Evolutionary conservation across 495 filamentous ascomycete species (phyloP).

Genomic region (Sordaria brevicollis): DNA sequence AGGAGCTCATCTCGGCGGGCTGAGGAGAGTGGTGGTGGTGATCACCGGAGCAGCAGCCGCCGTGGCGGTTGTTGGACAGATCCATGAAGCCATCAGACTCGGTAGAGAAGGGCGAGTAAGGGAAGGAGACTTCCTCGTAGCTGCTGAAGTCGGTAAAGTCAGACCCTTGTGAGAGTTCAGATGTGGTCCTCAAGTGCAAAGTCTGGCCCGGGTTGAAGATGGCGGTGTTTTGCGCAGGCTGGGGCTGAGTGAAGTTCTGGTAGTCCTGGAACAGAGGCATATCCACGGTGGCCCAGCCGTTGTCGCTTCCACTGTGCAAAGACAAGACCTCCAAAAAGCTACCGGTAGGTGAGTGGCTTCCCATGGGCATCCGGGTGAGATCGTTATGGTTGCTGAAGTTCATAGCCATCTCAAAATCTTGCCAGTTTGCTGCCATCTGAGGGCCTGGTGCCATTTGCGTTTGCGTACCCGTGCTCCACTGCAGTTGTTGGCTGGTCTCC

Average conservation of each 20-base stretch:
- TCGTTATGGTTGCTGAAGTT: conserved; percentile 41
- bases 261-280: conserved; percentile 31
- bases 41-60: conserved; percentile 40
- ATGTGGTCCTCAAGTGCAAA: conserved; percentile 72
- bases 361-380: conserved; percentile 44
- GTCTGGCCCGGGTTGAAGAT: conserved; percentile 84
- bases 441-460: conserved; percentile 31
- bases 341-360: conserved; percentile 71
- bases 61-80: conserved; percentile 29
- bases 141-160: conserved; percentile 60
- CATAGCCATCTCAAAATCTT: conserved; percentile 57
- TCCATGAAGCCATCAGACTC: conserved; percentile 52
- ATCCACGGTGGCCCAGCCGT: conserved; percentile 73
- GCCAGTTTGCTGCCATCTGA: no score
- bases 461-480: conserved; percentile 30
- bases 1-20: conserved; percentile 49
- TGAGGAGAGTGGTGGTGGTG: conserved; percentile 30
- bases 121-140: conserved; percentile 68
- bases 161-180: conserved; percentile 66
- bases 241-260: conserved; percentile 36
- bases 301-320: conserved; percentile 66
- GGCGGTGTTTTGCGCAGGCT: conserved; percentile 42
- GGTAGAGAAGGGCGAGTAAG: conserved; percentile 59
- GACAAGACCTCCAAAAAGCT: conserved; percentile 78
- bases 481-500: conserved; percentile 53